phyloP scores from a whole-genome alignment of 176 grass and related monocot species.

The Oryza nivara region DNA sequence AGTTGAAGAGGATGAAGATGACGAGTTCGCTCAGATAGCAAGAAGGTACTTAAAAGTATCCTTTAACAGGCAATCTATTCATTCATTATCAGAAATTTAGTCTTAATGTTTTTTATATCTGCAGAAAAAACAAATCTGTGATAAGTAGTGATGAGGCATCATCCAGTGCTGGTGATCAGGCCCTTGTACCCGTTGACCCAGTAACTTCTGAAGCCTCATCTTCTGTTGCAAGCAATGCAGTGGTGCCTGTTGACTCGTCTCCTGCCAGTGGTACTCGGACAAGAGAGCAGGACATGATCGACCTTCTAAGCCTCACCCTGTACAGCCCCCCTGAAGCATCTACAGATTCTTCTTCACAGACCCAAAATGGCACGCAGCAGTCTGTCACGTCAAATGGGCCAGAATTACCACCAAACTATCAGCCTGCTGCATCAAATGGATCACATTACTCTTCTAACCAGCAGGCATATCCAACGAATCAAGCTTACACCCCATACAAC shows the following conservation, averaged over 20 bases:
- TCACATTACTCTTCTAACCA: conserved; percentile 33
- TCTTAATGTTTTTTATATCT: neutral
- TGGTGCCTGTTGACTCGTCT: conserved; percentile 57
- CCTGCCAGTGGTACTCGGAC: conserved; percentile 41
- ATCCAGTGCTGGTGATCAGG: conserved; percentile 66
- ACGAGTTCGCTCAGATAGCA: conserved; percentile 89
- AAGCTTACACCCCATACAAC: conserved; percentile 65
- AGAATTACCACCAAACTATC: conserved; percentile 11
- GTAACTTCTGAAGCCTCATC: conserved; percentile 50
- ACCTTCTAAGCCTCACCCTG: conserved; percentile 83
- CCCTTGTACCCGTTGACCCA: conserved; percentile 51
- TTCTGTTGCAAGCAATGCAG: conserved; percentile 67
- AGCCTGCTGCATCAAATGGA: conserved; percentile 25
- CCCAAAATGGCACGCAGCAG: conserved; percentile 37
- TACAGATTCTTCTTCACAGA: conserved; percentile 46
- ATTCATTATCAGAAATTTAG: conserved; percentile 30
- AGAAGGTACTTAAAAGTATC: conserved; percentile 56
- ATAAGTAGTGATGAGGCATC: conserved; percentile 54
- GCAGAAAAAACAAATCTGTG: conserved; percentile 60
- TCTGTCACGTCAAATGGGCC: conserved; percentile 36
- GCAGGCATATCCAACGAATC: conserved; percentile 39
- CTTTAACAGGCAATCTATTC: neutral
- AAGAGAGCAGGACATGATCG: conserved; percentile 93
- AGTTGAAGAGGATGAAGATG: conserved; percentile 68
- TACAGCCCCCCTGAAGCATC: conserved; percentile 59